Evolutionary conservation across 805 yeast species (phyloP), one percentile per base, ranked within the genome.

Genomic region (Suhomyces vadensis): DNA sequence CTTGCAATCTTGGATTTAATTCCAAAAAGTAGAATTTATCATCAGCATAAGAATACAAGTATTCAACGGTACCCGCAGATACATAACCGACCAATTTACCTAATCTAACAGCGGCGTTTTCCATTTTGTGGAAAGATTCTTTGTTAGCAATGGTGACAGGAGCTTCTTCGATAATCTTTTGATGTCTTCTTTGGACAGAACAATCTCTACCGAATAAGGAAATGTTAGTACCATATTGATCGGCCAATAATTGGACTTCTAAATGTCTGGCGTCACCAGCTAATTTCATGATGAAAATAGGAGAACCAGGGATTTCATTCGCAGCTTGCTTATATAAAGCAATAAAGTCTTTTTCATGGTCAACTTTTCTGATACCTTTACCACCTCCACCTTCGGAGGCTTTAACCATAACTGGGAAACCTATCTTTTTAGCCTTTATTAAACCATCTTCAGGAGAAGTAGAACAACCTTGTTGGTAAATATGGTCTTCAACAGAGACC

Each of bases 341-440:
- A 33, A 75, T 60, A 54, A 94, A 94, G 58, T 90, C 87, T 51
- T 81, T 83, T 66, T 86, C 96, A 51, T 75, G 64, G 45, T 87
- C 96, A 52, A 90, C 98, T 71, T 90, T 90, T 75, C 99, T 85
- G 67, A 94, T 94, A 80, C 99, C 99, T 73, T 94, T 94, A 77
- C 99, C 99, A 74, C 99, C 99, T 71, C 99, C 99, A 77, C 99
- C 99, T 82, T 94, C 99, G 47, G 97, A 90, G 39, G 99, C 99
- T 71, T 94, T 94, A 63, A 94, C 83, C 99, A 94, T 94, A 43
- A 94, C 96, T 24, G 99, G 99, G 75, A 94, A 90, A 1, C 99
- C 99, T 59, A 94, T 91, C 59, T 78, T 65, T 57, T 76, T 80
- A 48, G 99, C 99, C 64, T 86, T 87, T 35, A 55, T 77, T 44